Percentiles rank a stretch among this genome's conserved stretches.
Conservation (phyloP, 1,284 basidiomycete species). For the Apiotrichum brassicae region DNA sequence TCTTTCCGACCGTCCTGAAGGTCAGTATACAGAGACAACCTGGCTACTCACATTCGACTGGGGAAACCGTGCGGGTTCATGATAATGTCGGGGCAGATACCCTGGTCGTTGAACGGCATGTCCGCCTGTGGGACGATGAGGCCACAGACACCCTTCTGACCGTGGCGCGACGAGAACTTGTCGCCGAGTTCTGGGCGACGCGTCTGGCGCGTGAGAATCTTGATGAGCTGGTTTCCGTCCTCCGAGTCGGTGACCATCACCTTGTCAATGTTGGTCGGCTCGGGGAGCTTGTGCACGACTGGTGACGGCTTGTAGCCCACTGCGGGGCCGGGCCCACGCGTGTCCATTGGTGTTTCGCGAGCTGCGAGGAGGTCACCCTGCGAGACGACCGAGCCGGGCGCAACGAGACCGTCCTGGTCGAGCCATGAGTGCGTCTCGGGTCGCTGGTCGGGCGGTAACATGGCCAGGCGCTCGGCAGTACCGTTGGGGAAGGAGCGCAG, state of each 20-base stretch:
- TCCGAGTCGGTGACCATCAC: constrained; percentile 91
- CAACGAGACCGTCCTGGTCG: constrained; percentile 90
- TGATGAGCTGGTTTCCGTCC: constrained; percentile 95
- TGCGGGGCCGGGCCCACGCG: constrained; percentile 51
- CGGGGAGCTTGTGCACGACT: constrained; percentile 84
- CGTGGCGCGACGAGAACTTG: constrained; percentile 97
- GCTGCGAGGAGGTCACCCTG: constrained; percentile 94
- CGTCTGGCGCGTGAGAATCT: constrained; percentile 97
- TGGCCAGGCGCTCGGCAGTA: constrained; percentile 78
- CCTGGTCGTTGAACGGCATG: constrained; percentile 98
- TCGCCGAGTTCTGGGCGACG: constrained; percentile 93
- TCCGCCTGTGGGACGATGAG: constrained; percentile 98
- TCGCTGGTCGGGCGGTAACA: constrained; percentile 75
- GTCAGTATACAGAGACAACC: constrained; percentile 61
- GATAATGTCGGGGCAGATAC: constrained; percentile 93
- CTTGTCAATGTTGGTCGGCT: constrained; percentile 93
- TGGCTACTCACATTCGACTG: constrained; percentile 97
- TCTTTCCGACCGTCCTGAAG: constrained; percentile 82
- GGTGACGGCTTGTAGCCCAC: constrained; percentile 81
- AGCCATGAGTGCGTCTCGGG: constrained; percentile 73
- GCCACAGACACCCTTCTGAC: constrained; percentile 98
- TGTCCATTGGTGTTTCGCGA: constrained; percentile 85
- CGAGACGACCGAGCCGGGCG: constrained; percentile 88
- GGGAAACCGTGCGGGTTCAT: constrained; percentile 99
- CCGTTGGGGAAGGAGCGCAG: constrained; percentile 96